Evolutionary conservation across 2,329 filamentous ascomycete species (phyloP).

Genomic region (Eurotiales sp.): DNA sequence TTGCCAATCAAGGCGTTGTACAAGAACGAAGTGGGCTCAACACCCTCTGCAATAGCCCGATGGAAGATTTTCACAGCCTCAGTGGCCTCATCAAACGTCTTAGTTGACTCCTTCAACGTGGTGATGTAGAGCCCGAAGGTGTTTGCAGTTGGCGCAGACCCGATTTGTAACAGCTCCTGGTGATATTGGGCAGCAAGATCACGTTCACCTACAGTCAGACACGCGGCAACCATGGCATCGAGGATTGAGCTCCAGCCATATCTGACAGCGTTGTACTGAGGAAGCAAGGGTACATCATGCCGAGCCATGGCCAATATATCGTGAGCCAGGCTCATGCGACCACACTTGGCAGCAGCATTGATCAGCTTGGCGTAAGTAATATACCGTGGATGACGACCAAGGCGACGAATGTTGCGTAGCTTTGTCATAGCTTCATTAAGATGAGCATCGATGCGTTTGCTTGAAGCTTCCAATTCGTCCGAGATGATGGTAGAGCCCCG

Average conservation of each 20-base stretch:
- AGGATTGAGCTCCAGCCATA: constrained; percentile 97
- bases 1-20: constrained; percentile 99
- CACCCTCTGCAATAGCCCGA: constrained; percentile 85
- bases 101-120: constrained; percentile 94
- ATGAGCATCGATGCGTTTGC: constrained; percentile 67
- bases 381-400: constrained; percentile 87
- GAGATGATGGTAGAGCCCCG: constrained; percentile 88
- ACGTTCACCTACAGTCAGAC: constrained; percentile 76
- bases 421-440: constrained; percentile 77
- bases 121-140: constrained; percentile 99
- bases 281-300: constrained; percentile 77
- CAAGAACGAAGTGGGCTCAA: constrained; percentile 92
- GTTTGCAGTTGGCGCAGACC: constrained; percentile 88
- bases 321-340: constrained; percentile 75
- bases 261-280: constrained; percentile 80
- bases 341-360: constrained; percentile 78
- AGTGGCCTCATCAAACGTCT: constrained; percentile 95
- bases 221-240: constrained; percentile 93
- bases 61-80: constrained; percentile 98
- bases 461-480: constrained; percentile 78
- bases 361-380: constrained; percentile 97
- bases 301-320: constrained; percentile 88
- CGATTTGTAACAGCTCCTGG: constrained; percentile 85
- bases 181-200: constrained; percentile 80
- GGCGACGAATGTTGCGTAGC: constrained; percentile 89